Evolutionary conservation across 805 yeast genomes (phyloP), one percentile per base, ranked within the genome.

Genomic region (Pichia cabralensis): DNA sequence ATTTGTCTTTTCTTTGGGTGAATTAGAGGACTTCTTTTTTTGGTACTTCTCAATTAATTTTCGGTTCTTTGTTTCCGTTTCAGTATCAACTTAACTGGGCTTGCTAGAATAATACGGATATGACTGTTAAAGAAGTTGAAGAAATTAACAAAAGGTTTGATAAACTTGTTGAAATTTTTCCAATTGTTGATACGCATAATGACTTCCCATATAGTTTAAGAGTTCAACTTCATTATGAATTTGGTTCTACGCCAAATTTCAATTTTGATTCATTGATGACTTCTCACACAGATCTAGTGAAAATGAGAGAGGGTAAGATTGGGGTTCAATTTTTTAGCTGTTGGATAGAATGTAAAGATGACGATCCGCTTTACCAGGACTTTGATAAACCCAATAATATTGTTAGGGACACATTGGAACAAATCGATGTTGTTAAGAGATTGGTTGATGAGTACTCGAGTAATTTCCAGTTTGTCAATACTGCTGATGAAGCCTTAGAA

Each of bases 381-480:
- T 71, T 69, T 52, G 64, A 68, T 46, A 49, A 50, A 38, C 54
- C 64, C 21, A 65, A 60, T 38, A 49, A 56, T 27, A 62, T 63
- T 4, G 75, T 71, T 3, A 52, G 76, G 40, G 76, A 70, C 47
- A 69, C 76, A 1, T 31, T 71, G 41, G 77, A 71, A 42, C 74
- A 68, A 45, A 67, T 71, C 27, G 77, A 71, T 47, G 67, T 69
- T 6, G 59, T 64, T 5, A 62, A 62, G 42, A 53, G 76, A 40
- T 45, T 70, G 20, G 65, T 65, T 3, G 52, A 55, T 5, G 61
- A 59, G 36, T 65, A 66, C 42, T 55, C 68, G 0, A 49, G 54
- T 4, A 49, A 57, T 18, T 46, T 71, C 43, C 51, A 53, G 24
- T 60, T 66, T 46, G 73, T 69, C 11, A 39, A 41, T 20, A 60